These are phyloP conservation scores for Sporothrix brasiliensis DNA, from an alignment of 2,329 filamentous ascomycete genomes.

Conservation along the genomic window DNA sequence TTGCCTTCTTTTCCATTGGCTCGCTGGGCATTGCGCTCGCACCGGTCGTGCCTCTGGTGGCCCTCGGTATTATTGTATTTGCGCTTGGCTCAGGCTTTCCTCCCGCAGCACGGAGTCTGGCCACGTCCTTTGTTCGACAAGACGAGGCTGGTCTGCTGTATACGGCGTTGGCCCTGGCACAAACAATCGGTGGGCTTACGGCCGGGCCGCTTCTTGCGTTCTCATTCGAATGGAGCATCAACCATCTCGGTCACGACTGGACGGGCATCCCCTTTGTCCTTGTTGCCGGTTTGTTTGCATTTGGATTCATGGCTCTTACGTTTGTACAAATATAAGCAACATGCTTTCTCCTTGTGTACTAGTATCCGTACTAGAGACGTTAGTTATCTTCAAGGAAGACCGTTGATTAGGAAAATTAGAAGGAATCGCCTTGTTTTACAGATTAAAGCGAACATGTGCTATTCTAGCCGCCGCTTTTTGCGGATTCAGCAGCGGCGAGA, in stretches of 20 bases:
- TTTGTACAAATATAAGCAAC: not conserved
- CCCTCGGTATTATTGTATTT: slow-evolving; percentile 14
- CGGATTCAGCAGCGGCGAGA: no score
- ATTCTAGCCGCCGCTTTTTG: no score
- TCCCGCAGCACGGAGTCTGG: slow-evolving; percentile 19
- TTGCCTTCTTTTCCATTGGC: slow-evolving; percentile 1
- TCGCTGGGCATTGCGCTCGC: slow-evolving; percentile 2
- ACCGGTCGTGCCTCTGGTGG: not conserved
- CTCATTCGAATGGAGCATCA: slow-evolving; percentile 12
- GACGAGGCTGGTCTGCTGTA: slow-evolving; percentile 16
- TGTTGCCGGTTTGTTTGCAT: slow-evolving; percentile 16
- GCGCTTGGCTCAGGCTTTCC: slow-evolving; percentile 12
- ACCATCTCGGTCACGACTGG: slow-evolving; percentile 8
- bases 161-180: slow-evolving; percentile 2
- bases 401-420: not conserved
- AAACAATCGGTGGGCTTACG: not conserved
- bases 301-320: not conserved
- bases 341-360: not conserved
- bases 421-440: no score
- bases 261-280: slow-evolving; percentile 21
- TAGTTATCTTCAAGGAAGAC: not conserved
- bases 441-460: no score
- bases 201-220: slow-evolving; percentile 10
- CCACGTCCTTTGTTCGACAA: slow-evolving; percentile 2
- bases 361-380: not conserved